A percentile compares a stretch with the other conserved stretches of the same genome.
Conservation (phyloP, 1,284 basidiomycete species). For the Mycosarcoma mackinlayi region DNA sequence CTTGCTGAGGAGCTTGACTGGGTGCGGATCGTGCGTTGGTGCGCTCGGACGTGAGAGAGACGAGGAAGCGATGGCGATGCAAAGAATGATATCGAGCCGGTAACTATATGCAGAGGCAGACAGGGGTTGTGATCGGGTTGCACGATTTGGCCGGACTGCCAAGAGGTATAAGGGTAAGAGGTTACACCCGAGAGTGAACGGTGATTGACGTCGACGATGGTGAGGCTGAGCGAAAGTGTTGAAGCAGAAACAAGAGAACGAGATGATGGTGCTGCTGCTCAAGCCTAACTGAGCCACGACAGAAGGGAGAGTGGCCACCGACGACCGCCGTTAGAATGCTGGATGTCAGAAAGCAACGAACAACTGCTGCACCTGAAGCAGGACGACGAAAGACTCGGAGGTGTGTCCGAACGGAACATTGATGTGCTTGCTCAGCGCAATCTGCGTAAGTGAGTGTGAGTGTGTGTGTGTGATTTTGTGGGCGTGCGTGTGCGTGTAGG, state of each 20-base stretch:
- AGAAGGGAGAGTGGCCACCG: neutral
- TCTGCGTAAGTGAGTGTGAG: conserved; percentile 6
- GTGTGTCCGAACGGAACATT: conserved; percentile 2
- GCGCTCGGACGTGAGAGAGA: too few species aligned
- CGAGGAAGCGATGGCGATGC: too few species aligned
- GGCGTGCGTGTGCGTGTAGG: neutral
- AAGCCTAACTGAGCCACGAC: conserved; percentile 1
- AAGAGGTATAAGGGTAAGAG: conserved; percentile 2
- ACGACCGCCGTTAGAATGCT: too few species aligned
- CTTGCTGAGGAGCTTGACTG: too few species aligned
- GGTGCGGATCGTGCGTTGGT: too few species aligned
- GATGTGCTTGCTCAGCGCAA: conserved; percentile 5
- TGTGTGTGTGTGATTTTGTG: conserved; percentile 2
- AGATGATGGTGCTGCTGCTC: neutral
- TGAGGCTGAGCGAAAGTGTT: conserved; percentile 1
- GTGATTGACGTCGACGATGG: neutral
- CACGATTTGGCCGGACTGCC: neutral
- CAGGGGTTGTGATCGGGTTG: neutral
- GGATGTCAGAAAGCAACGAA: too few species aligned
- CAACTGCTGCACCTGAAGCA: too few species aligned
- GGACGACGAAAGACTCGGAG: too few species aligned
- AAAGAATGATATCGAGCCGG: neutral
- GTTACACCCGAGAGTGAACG: too few species aligned
- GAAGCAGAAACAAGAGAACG: neutral
- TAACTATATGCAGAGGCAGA: neutral